Base-by-base conservation (phyloP, 78 protist genomes). In the Blattamonas nauphoetae region DNA sequence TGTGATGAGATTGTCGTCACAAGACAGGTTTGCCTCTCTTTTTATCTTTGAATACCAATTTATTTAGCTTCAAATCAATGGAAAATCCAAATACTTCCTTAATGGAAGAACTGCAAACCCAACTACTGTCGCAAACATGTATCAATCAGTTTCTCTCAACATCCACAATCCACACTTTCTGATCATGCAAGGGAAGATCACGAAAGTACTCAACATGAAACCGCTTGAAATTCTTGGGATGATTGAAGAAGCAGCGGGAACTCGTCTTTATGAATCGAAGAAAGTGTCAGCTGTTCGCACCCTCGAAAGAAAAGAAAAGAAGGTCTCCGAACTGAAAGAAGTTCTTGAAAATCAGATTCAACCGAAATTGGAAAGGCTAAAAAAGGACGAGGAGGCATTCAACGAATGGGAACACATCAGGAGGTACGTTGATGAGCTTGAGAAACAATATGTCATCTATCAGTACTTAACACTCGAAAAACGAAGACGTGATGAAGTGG, bases 161-260 rank as follows among this genome's bases (percentile, higher is more conserved):
- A 96, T 98, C 42, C 96, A 98, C 94, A 97, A 97, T 92, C 99
- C 99, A 35, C 98, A 97, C 90, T 98, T 98, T 88, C 92, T 98
- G 55, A 96, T 98, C 90, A 97, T 98, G 99, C 99, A 98, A 81
- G 99, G 99, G 44, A 71, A 93, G 29, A 97, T 98, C 87, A 95
- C 98, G 29, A 97, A 97, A 92, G 97, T 98, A 29, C 83, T 98
- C 87, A 96, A 95, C 94, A 97, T 97, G 99, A 94, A 96, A 88
- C 98, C 99, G 35, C 93, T 45, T 0, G 99, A 98, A 86, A 92
- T 96, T 41, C 93, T 97, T 3, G 80, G 92, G 11, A 89, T 97
- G 99, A 93, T 98, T 33, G 99, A 96, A 89, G 99, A 97, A 84
- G 99, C 99, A 0, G 99, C 99, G 0, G 99, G 99, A 41, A 98